Conservation (phyloP, 176 grass and related monocot species). For the Bonia amplexicaulis region DNA sequence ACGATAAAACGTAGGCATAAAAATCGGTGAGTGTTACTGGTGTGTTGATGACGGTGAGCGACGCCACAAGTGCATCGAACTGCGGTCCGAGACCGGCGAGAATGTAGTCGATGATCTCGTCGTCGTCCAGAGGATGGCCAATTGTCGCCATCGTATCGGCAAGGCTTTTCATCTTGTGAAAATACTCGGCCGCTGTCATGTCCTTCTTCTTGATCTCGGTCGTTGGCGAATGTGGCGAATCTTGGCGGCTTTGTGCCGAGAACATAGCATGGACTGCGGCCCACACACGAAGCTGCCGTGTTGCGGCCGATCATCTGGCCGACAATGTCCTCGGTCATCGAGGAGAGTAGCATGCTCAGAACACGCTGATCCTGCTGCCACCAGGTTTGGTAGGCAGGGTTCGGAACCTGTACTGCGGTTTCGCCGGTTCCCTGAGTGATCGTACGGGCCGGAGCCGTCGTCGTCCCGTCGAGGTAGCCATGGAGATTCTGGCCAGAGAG, state of each 20-base stretch:
- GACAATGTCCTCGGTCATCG: background rate
- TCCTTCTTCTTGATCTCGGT: background rate
- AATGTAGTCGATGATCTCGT: background rate
- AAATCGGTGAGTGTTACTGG: background rate
- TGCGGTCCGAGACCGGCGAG: background rate
- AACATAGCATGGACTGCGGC: background rate
- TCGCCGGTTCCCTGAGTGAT: background rate
- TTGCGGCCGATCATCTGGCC: background rate
- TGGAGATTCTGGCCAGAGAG: background rate
- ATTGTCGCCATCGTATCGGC: background rate
- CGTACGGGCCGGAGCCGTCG: background rate
- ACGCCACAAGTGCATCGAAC: background rate
- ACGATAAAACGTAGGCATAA: background rate
- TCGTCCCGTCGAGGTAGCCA: background rate
- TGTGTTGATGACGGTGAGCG: background rate
- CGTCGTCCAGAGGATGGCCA: background rate
- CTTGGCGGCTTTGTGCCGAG: background rate
- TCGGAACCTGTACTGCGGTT: fast-evolving
- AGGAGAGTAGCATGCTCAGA: background rate
- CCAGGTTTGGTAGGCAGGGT: background rate
- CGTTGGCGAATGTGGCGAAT: background rate
- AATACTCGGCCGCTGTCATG: background rate
- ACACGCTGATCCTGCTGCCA: background rate
- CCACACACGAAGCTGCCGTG: background rate
- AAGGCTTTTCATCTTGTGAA: background rate